A percentile compares a stretch with the other conserved stretches of the same genome.
These are phyloP conservation scores for Stereocaulon alpinum DNA, from an alignment of 495 filamentous ascomycete species.

Conservation along the genomic window DNA sequence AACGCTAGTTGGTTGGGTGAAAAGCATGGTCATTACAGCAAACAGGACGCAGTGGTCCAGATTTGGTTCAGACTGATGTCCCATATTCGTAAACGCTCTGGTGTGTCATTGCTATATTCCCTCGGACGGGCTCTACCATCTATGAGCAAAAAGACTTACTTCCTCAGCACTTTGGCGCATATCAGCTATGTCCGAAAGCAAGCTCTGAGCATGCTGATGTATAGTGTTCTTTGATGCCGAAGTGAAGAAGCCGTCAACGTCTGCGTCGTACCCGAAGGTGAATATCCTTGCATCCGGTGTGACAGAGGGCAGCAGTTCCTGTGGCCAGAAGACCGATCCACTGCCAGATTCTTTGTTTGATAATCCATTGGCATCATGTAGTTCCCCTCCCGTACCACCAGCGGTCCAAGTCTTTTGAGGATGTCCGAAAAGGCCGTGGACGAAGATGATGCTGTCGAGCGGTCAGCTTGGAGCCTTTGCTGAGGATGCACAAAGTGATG, in stretches of 20 bases:
- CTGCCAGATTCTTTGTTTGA: background rate
- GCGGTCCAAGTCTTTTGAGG: constrained; percentile 66
- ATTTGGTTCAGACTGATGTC: too few relatives aligned
- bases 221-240: constrained; percentile 59
- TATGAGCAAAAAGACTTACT: background rate
- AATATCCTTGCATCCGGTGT: constrained; percentile 55
- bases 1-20: too few relatives aligned
- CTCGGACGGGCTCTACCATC: background rate
- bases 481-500: background rate
- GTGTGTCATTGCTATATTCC: background rate
- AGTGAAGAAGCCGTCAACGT: constrained; percentile 52
- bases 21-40: too few relatives aligned
- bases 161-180: constrained; percentile 20
- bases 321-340: constrained; percentile 56
- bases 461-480: background rate
- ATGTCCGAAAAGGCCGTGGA: constrained; percentile 77
- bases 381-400: constrained; percentile 30
- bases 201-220: constrained; percentile 67
- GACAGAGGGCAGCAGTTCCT: constrained; percentile 45
- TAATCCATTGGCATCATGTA: background rate
- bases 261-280: constrained; percentile 78
- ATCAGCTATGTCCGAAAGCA: constrained; percentile 49
- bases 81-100: too few relatives aligned
- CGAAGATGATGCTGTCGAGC: constrained; percentile 48
- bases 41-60: too few relatives aligned